These are phyloP conservation scores for Sordariomycetes sp. DNA, from an alignment of 2,329 filamentous ascomycete species.

Conservation along the genomic window DNA sequence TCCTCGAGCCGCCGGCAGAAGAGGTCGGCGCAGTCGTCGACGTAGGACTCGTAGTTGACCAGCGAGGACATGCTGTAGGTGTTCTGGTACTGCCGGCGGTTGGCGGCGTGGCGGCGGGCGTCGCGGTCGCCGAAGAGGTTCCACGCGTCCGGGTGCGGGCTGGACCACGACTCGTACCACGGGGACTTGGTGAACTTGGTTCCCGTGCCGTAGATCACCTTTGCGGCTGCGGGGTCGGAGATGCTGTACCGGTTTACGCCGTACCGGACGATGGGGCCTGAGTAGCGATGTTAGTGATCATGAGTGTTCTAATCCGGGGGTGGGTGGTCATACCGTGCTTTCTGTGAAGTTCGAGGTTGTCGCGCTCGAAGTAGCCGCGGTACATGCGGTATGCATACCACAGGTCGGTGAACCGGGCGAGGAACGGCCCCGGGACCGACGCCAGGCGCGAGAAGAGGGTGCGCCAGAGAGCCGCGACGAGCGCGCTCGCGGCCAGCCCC, in stretches of 20 bases:
- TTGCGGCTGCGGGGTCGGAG: constrained; percentile 25
- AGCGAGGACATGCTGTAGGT: constrained; percentile 20
- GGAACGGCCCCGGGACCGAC: constrained; percentile 14
- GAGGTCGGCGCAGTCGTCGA: constrained; percentile 18
- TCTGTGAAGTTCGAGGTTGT: constrained; percentile 17
- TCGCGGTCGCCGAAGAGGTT: constrained; percentile 18
- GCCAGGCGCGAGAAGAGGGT: constrained; percentile 12
- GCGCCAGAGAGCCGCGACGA: not conserved
- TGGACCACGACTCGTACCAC: constrained; percentile 19
- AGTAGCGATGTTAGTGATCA: not conserved
- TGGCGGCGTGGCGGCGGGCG: constrained; percentile 14
- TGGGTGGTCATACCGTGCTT: constrained; percentile 14
- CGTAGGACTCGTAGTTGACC: constrained; percentile 20
- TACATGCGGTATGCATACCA: constrained; percentile 17
- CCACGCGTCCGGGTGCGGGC: constrained; percentile 9
- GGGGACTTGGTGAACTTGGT: constrained; percentile 19
- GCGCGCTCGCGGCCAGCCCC: not conserved
- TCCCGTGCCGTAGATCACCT: constrained; percentile 20
- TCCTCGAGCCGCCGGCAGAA: constrained; percentile 17
- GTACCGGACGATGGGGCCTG: constrained; percentile 30
- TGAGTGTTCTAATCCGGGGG: not conserved
- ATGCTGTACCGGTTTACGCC: constrained; percentile 36
- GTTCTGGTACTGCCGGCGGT: constrained; percentile 16
- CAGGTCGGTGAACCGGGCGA: constrained; percentile 15
- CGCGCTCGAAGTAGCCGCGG: constrained; percentile 15